These are phyloP conservation scores for Orbilia blumenaviensis DNA, from an alignment of 2,329 filamentous ascomycete genomes.

Conservation along the genomic window DNA sequence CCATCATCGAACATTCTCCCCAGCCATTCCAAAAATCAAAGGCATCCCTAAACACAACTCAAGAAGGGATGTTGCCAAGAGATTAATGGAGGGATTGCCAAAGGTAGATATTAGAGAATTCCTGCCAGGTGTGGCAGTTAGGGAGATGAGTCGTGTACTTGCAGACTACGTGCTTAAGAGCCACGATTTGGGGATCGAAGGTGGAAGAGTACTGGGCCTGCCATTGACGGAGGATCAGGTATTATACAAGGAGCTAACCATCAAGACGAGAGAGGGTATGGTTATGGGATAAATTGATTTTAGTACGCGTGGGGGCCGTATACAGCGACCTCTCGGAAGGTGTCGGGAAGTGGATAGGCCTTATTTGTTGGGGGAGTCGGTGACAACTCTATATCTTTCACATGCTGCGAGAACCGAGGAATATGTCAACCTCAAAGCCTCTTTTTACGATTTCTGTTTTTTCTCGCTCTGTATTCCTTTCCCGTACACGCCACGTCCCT, in stretches of 20 bases:
- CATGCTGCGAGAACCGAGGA: conserved; percentile 13
- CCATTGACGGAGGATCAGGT: conserved; percentile 78
- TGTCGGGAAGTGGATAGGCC: background rate
- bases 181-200: conserved; percentile 65
- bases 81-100: conserved; percentile 65
- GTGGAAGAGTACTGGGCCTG: conserved; percentile 67
- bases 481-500: background rate
- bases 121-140: conserved; percentile 75
- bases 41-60: conserved; percentile 58
- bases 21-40: conserved; percentile 57
- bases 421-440: background rate
- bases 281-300: conserved; percentile 25
- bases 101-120: conserved; percentile 63
- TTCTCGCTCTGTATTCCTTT: background rate
- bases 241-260: conserved; percentile 47
- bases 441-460: background rate
- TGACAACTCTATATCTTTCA: conserved; percentile 20
- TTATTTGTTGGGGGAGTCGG: background rate
- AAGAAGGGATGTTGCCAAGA: conserved; percentile 61
- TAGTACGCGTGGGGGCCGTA: background rate
- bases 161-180: conserved; percentile 72
- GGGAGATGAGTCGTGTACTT: conserved; percentile 81
- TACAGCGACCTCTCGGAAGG: background rate
- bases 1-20: conserved; percentile 57
- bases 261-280: conserved; percentile 49